Base-by-base conservation (phyloP, 495 filamentous ascomycete genomes). In the Choiromyces venosus region DNA sequence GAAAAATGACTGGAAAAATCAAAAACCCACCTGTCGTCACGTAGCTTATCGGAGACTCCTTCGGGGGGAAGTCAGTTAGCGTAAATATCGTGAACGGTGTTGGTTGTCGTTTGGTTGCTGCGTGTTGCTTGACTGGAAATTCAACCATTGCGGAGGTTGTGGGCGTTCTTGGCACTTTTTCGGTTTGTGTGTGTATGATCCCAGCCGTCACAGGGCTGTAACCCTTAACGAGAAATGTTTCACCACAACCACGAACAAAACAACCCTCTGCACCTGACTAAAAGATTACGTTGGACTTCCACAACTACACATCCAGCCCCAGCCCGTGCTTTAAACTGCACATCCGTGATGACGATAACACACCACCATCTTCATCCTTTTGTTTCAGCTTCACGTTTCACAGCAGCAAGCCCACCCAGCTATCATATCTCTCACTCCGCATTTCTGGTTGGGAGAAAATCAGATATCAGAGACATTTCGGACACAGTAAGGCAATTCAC, bases 21-120 rank as follows among this genome's bases (percentile, higher is more conserved):
- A 76, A 75, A 70, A 64, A 67, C 44, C 72, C 72, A 77, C 75
- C 75, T 77, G 36, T 77, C 66, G 70, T 77, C 66, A 77, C 74
- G 75, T 77, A 77, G 66, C 44, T 38, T 77, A 77, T 77, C 66
- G 37, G 66, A 67, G 74, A 67, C 75, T 72, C 71, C 66, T 42
- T 71, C 52, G 25, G 46, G 61, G 66, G 67, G 56, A 73, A 73
- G 40, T 73, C 75, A n/a, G 52, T 70, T 70, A 52, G 66, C 69
- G 73, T 70, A 68, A 69, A 42, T 76, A 64, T 77, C 65, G 72
- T 74, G 71, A 65, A 37, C 72, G 71, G 65, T 33, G 65, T 52
- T 40, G 66, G 69, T 72, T 77, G 69, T 69, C 52, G 75, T 66
- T 42, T 68, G 40, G 69, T 72, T 76, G 69, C 46, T 69, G 38